Evolutionary conservation across 2,329 filamentous ascomycete species (phyloP), one percentile per base, ranked within the genome.

Genomic region (Pseudogymnoascus sp.): DNA sequence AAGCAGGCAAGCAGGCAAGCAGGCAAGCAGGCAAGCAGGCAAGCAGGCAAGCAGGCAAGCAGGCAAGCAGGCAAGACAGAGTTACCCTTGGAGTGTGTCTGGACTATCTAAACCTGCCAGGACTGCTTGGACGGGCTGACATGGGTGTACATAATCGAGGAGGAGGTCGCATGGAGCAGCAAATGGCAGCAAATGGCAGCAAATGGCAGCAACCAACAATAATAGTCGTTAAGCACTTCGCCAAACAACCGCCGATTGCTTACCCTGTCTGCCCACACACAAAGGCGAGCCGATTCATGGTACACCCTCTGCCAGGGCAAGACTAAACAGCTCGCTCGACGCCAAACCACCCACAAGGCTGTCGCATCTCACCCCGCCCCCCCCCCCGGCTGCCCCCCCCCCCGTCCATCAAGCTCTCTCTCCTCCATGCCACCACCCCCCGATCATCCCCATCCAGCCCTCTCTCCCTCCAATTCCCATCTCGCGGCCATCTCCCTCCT

Each of bases 131-230:
- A 8, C 23, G 8, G n/a, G 5, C 47, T 7, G 28, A 53, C 47
- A 53, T 53, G 47, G 47, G 47, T 53, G 25, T 16, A 53, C 47
- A 53, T 53, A 53, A 53, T 53, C 44, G 44, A 50, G 6, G 44
- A 28, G 44, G 31, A 8, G 31, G 23, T 50, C 14, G 44, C 44
- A 50, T 50, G 23, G 44, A 50, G 44, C 23, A 25, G 44, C 23
- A 25, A 25, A 25, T 25, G 23, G 23, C 21, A 21, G 21, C 21
- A n/a, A n/a, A n/a, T n/a, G n/a, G n/a, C n/a, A n/a, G n/a, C n/a
- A n/a, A n/a, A n/a, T n/a, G n/a, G 44, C 44, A 50, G 14, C 44
- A 50, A 50, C 44, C 44, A 50, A 16, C 25, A 14, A 25, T n/a
- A 31, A 25, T n/a, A 31, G 44, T 6, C 28, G 44, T 50, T 14